A percentile compares a stretch with the other conserved stretches of the same genome.
Conservation (phyloP, 805 yeast species). For the Komagataella pastoris region DNA sequence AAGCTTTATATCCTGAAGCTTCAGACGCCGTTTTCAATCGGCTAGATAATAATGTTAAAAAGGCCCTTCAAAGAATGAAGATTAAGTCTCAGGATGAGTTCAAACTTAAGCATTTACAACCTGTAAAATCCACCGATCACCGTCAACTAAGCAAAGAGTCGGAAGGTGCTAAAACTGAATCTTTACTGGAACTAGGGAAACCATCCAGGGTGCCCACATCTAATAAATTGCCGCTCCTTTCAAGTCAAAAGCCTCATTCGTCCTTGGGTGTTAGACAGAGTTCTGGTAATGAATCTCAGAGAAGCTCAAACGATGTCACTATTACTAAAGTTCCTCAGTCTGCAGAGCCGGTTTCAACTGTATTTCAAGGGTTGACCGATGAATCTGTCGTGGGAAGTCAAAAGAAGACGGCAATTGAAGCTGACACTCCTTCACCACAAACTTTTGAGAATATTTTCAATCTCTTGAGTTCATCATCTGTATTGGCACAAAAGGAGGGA, state of each 20-base stretch:
- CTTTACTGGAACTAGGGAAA: not conserved
- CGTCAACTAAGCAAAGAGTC: not conserved
- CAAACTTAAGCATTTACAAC: not conserved
- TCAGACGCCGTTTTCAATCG: constrained; percentile 25
- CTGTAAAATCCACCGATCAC: not conserved
- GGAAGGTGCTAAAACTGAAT: not conserved
- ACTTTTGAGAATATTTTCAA: not conserved
- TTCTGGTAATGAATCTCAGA: not conserved
- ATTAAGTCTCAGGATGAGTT: constrained; percentile 18
- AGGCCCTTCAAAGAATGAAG: constrained; percentile 48
- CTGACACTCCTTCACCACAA: not conserved
- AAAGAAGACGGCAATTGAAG: not conserved
- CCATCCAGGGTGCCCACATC: not conserved
- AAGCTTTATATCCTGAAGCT: constrained; percentile 35
- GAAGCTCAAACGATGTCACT: not conserved
- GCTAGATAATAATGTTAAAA: constrained; percentile 32
- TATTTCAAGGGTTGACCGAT: constrained; percentile 1
- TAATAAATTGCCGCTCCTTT: not conserved
- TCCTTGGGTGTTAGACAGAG: not conserved
- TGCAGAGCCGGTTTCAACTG: not conserved
- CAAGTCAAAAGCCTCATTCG: not conserved
- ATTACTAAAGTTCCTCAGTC: not conserved
- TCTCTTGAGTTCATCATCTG: not conserved
- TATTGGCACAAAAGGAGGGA: not conserved
- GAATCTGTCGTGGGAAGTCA: not conserved